These are phyloP conservation scores for Effrenium voratum DNA, from an alignment of 73 alveolate species.

Conservation along the genomic window DNA sequence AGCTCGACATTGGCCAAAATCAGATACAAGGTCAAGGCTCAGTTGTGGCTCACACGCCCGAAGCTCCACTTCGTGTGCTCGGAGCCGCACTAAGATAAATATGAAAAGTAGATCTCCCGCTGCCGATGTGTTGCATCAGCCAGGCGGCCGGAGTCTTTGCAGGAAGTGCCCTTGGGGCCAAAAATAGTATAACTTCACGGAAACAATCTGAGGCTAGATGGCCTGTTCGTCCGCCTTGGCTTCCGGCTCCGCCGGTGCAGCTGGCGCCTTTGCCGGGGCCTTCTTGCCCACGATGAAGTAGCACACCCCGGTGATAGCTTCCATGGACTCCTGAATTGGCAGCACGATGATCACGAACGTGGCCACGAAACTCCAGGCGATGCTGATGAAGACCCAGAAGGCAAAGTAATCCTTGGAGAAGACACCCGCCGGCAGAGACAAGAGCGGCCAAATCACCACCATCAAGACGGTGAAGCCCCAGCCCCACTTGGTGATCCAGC, in stretches of 20 bases:
- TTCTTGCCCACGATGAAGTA: conserved; percentile 24
- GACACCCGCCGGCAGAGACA: conserved; percentile 70
- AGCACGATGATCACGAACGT: conserved; percentile 72
- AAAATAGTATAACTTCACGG: no score
- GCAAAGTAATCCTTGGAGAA: conserved; percentile 70
- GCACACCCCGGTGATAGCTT: conserved; percentile 1
- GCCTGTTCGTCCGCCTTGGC: no score
- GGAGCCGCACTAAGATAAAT: no score
- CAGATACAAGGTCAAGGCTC: no score
- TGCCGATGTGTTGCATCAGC: no score
- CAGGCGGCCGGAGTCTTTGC: no score
- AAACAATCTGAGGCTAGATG: no score
- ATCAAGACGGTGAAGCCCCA: conserved; percentile 52
- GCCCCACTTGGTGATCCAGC: conserved; percentile 85
- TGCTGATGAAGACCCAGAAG: conserved; percentile 84
- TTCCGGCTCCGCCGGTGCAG: not conserved
- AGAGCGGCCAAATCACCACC: conserved; percentile 48
- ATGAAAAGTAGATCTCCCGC: no score
- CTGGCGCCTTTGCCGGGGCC: not conserved
- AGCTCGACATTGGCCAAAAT: no score
- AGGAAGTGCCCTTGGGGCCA: no score
- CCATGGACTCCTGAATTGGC: conserved; percentile 49
- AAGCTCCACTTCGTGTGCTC: no score
- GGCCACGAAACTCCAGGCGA: conserved; percentile 83
- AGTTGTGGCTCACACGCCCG: no score